Base-by-base conservation (phyloP, 306 rosid genomes). In the Astragalus membranaceus region DNA sequence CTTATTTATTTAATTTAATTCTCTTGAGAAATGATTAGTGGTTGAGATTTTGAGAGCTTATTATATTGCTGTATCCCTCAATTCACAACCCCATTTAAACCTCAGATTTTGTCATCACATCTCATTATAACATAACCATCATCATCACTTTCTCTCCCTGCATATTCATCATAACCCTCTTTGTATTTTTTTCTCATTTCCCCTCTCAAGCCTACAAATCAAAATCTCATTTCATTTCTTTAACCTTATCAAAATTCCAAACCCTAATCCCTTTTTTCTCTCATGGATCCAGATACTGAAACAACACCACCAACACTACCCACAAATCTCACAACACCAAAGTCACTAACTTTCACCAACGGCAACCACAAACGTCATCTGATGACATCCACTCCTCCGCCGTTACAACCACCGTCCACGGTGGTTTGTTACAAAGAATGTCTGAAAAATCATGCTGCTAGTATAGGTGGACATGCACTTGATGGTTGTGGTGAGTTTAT, bases 401-500 rank as follows among this genome's bases (percentile, higher is more conserved):
- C 11, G 3, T 47, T 7, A 0, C 64, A 15, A 3, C 81, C 71
- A 2, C 66, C 73, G 0, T 29, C 67, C 15, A 37, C 39, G 55
- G 75, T 37, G 8, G 85, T 64, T 20, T 63, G 72, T 13, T 93
- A 90, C 90, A 86, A 80, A 16, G 97, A 90, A 64, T 93, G 98
- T 55, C 90, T 90, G 56, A 90, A 90, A 66, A 92, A 92, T 78
- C 98, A 92, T 48, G 98, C 98, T 4, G 98, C 96, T 8, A 49
- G 59, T 61, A 64, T 90, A 17, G 98, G 98, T 12, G 96, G 96
- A 47, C 91, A 88, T 73, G 93, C 96, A 47, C 80, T 92, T 6
- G 96, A 92, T 33, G 98, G 98, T 2, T 92, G 98, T 54, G 96
- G 98, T 0, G 98, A 90, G 85, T 92, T 92, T 85, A 83, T 88